Conservation (phyloP, 768 basidiomycete species). For the Pleurotus giganteus region DNA sequence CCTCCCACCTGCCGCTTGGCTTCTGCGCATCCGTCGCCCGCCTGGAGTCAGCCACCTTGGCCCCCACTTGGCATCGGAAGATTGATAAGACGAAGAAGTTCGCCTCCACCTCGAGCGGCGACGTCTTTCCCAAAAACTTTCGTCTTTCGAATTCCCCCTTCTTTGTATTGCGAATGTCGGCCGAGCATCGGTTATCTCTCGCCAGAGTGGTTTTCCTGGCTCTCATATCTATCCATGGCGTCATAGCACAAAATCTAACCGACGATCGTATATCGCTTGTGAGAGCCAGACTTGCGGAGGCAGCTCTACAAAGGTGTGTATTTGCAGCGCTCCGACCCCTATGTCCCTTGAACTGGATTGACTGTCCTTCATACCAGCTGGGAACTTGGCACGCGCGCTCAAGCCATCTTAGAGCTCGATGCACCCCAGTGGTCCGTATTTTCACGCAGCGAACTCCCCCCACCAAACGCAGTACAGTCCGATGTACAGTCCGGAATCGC, state of each 20-base stretch:
- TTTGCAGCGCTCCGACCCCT: neutral
- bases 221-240: conserved; percentile 2
- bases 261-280: conserved; percentile 3
- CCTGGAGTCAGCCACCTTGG: neutral
- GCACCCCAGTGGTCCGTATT: conserved; percentile 45
- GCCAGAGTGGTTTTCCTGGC: neutral
- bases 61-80: neutral
- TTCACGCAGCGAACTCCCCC: conserved; percentile 30
- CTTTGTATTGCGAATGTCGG: neutral
- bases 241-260: neutral
- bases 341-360: neutral
- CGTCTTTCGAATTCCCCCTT: neutral
- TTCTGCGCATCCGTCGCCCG: neutral
- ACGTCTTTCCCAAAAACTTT: neutral
- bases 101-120: neutral
- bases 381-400: conserved; percentile 56
- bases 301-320: neutral
- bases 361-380: conserved; percentile 34
- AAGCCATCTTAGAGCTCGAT: conserved; percentile 46
- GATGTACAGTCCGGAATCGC: conserved; percentile 31
- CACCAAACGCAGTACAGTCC: conserved; percentile 30
- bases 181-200: neutral
- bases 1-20: neutral
- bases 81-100: neutral
- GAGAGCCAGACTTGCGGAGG: neutral